Conservation (phyloP, 2,329 filamentous ascomycete species). For the Aspergillus pseudoglaucus region DNA sequence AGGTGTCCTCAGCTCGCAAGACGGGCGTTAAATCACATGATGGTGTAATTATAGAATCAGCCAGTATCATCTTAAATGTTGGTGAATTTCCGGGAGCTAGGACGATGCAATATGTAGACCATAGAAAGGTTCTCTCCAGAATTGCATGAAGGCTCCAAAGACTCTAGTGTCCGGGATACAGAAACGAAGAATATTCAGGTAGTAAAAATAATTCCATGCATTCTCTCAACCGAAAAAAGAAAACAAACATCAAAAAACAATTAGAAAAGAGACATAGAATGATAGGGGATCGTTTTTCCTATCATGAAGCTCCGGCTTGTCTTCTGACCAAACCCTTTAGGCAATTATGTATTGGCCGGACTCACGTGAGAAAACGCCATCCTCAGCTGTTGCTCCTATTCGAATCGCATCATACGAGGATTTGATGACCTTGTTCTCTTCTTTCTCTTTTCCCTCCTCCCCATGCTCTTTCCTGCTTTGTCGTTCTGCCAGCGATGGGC, state of each 20-base stretch:
- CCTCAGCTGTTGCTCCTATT: conserved; percentile 13
- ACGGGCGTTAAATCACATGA: too few relatives aligned
- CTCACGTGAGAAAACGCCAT: conserved; percentile 13
- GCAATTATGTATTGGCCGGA: conserved; percentile 4
- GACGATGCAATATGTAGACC: too few relatives aligned
- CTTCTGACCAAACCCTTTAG: conserved; percentile 10
- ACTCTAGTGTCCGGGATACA: too few relatives aligned
- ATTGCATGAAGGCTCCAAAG: too few relatives aligned
- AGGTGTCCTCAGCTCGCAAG: too few relatives aligned
- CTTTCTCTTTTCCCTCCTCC: background rate
- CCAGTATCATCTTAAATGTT: too few relatives aligned
- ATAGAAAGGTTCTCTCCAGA: too few relatives aligned
- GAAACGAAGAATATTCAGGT: conserved; percentile 3
- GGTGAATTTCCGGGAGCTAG: too few relatives aligned
- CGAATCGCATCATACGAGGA: conserved; percentile 13
- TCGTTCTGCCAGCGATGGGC: conserved; percentile 8
- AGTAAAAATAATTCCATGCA: conserved; percentile 23
- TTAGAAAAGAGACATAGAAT: conserved; percentile 18
- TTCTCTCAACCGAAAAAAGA: conserved; percentile 28
- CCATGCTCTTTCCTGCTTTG: background rate
- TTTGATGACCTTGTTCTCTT: conserved; percentile 7
- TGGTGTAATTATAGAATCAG: too few relatives aligned
- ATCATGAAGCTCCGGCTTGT: conserved; percentile 17
- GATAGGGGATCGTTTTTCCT: conserved; percentile 25
- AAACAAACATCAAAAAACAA: conserved; percentile 16